Conservation (phyloP, 2,329 filamentous ascomycete genomes). For the Dendrostoma leiphaemia region DNA sequence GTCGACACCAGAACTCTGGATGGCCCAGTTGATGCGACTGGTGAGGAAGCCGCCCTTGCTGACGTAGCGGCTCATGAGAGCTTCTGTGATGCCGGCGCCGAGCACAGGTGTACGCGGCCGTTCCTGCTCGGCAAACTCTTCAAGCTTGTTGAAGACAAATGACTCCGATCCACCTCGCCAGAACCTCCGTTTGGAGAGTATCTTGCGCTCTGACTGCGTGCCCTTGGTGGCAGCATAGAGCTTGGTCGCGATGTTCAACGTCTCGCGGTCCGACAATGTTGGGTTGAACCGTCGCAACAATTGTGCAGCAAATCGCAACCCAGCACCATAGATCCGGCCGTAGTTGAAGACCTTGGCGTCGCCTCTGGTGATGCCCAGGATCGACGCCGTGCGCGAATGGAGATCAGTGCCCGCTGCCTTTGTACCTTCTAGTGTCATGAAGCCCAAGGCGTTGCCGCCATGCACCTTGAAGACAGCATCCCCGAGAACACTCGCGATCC, state of each 20-base stretch:
- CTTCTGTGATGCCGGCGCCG: conserved; percentile 93
- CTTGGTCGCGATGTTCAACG: conserved; percentile 70
- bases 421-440: conserved; percentile 97
- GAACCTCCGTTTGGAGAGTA: conserved; percentile 72
- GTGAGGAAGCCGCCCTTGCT: conserved; percentile 91
- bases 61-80: conserved; percentile 83
- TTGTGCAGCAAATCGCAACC: conserved; percentile 87
- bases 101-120: conserved; percentile 86
- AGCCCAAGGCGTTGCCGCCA: conserved; percentile 94
- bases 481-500: conserved; percentile 94
- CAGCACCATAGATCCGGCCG: conserved; percentile 97
- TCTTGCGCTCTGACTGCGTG: conserved; percentile 73
- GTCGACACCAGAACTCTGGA: conserved; percentile 95
- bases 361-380: conserved; percentile 90
- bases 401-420: conserved; percentile 92
- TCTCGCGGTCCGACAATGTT: conserved; percentile 73
- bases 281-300: conserved; percentile 94
- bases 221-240: conserved; percentile 92
- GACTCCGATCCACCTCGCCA: conserved; percentile 97
- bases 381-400: conserved; percentile 88
- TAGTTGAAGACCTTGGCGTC: conserved; percentile 99
- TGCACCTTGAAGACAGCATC: conserved; percentile 94
- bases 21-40: conserved; percentile 97
- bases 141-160: conserved; percentile 96
- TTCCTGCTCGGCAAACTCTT: conserved; percentile 96